A percentile compares a stretch with the other conserved stretches of the same genome.
Conservation (phyloP, 495 filamentous ascomycete species). For the Penicillium cataractarum region DNA sequence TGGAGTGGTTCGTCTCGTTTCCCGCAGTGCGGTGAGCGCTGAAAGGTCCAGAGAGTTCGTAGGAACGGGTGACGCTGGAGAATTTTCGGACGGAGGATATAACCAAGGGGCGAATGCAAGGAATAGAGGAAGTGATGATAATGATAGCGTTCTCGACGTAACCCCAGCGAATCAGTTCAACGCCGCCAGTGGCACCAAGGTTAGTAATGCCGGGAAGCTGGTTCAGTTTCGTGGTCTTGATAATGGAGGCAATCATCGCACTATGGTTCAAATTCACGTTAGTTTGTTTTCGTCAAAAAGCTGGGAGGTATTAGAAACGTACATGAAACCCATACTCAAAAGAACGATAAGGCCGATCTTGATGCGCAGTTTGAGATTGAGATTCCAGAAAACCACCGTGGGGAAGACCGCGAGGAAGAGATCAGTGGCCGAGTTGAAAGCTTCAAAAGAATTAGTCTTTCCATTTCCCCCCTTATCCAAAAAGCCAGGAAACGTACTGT, state of each 20-base stretch:
- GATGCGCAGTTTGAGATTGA: conserved; percentile 42
- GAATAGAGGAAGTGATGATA: conserved; percentile 41
- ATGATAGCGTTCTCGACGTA: conserved; percentile 40
- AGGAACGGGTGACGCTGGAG: conserved; percentile 37
- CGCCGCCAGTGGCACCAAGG: conserved; percentile 30
- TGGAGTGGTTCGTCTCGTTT: conserved; percentile 24
- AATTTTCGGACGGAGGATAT: conserved; percentile 46
- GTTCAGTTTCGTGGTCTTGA: conserved; percentile 46
- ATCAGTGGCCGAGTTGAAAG: conserved; percentile 47
- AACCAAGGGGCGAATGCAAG: conserved; percentile 39
- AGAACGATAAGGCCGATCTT: conserved; percentile 45
- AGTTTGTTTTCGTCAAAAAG: not conserved
- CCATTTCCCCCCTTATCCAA: not conserved
- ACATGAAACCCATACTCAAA: conserved; percentile 46
- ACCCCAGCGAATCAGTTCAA: conserved; percentile 41
- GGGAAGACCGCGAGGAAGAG: conserved; percentile 48
- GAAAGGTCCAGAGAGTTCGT: conserved; percentile 37
- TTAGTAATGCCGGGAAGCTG: conserved; percentile 39
- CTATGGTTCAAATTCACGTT: conserved; percentile 20
- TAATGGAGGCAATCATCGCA: conserved; percentile 46
- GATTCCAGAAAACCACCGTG: conserved; percentile 48
- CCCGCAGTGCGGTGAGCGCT: conserved; percentile 18
- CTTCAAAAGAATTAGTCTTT: conserved; percentile 16
- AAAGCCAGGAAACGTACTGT: conserved; percentile 23
- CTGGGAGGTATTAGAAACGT: conserved; percentile 9